Conservation (phyloP, 1,284 basidiomycete species). For the Ceratorhiza oryzae-sativae region DNA sequence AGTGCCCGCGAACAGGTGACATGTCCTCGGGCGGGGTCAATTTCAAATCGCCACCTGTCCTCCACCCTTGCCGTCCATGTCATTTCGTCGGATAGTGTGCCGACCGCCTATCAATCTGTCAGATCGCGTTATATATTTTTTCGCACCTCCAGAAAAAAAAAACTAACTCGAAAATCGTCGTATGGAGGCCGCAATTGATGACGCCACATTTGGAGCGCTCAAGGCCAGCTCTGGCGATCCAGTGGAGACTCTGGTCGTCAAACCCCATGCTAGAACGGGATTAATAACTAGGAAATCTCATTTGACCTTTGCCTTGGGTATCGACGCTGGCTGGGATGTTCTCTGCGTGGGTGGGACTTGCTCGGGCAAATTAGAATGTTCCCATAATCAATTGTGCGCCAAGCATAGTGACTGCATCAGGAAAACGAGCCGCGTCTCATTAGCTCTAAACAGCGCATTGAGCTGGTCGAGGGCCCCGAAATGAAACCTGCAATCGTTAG, state of each 20-base stretch:
- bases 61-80: neutral
- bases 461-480: no score
- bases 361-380: neutral
- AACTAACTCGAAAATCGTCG: neutral
- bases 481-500: no score
- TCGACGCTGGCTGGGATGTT: neutral
- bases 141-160: neutral
- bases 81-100: neutral
- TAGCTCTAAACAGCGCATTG: no score
- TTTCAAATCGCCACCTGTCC: neutral
- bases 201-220: neutral
- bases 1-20: neutral
- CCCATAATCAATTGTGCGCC: neutral
- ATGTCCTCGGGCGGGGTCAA: neutral
- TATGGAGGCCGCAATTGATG: neutral
- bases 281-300: neutral
- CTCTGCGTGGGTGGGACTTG: slow-evolving; percentile 15
- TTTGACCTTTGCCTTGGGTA: neutral
- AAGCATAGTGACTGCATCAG: neutral
- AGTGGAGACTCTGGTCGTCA: neutral
- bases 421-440: no score
- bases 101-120: no score
- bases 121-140: neutral
- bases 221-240: neutral
- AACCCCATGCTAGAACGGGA: neutral